A percentile compares a stretch with the other conserved stretches of the same genome.
These are phyloP conservation scores for Auricularia cornea DNA, from an alignment of 768 basidiomycete species.

Conservation along the genomic window DNA sequence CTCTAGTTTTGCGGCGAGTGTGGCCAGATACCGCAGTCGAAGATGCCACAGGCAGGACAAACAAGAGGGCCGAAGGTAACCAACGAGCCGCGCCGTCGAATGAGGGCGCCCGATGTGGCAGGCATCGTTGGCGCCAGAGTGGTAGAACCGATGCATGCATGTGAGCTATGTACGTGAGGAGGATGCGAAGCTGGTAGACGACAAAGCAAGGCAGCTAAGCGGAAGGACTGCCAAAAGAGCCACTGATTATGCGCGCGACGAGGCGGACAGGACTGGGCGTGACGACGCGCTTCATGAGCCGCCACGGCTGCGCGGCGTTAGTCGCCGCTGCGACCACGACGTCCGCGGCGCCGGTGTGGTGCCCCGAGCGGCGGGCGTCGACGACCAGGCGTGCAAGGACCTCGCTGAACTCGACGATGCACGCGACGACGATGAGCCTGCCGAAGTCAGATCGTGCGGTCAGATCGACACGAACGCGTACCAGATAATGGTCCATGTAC, in stretches of 20 bases:
- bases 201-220: not conserved
- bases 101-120: no score
- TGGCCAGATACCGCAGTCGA: no score
- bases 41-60: no score
- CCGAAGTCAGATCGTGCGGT: slow-evolving; percentile 23
- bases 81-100: no score
- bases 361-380: slow-evolving; percentile 32
- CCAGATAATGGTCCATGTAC: slow-evolving; percentile 70
- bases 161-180: no score
- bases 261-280: not conserved
- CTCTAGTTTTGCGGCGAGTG: no score
- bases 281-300: not conserved
- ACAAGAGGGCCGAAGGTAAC: no score
- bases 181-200: no score
- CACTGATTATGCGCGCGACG: not conserved
- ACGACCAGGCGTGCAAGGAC: slow-evolving; percentile 69
- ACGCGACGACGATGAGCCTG: slow-evolving; percentile 85
- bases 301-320: not conserved
- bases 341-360: not conserved
- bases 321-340: not conserved
- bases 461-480: slow-evolving; percentile 32
- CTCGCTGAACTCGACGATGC: slow-evolving; percentile 82
- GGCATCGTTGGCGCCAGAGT: no score
- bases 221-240: not conserved
- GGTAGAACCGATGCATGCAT: no score